Base-by-base conservation (phyloP, 73 alveolate species). In the Symbiodinium pilosum region DNA sequence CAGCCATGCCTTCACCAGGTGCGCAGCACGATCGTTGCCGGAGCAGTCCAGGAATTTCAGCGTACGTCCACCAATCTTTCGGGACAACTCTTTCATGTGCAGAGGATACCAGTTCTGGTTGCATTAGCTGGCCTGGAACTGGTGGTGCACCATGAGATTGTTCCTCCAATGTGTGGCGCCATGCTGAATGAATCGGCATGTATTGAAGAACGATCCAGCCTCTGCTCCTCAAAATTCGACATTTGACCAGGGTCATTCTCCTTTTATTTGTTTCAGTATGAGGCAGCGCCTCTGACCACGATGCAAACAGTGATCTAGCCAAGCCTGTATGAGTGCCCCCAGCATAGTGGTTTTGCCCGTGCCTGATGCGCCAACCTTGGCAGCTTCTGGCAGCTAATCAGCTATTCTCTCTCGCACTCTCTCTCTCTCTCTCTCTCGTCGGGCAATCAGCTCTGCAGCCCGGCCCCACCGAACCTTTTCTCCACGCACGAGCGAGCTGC, bases 41-140 rank as follows among this genome's bases (percentile, higher is more conserved):
- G 97, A 91, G 56, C 97, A 91, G 77, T 91, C 97, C 89, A 91
- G 97, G 97, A 91, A 91, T n/a, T 91, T 91, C 89, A 91, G 41
- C 38, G 18, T 16, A 26, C 97, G 87, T 20, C 34, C n/a, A 16
- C 97, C 88, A 30, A 91, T 69, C 97, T 91, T 77, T 14, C 88
- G 34, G 73, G 73, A n/a, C n/a, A n/a, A n/a, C n/a, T 52, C 69
- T 52, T 9, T 52, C 28, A 52, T 12, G 20, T 12, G 69, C 9
- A 52, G n/a, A n/a, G n/a, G n/a, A n/a, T n/a, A n/a, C n/a, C n/a
- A n/a, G n/a, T 24, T 26, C 84, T 28, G 24, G 84, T 56, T 56
- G 73, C 38, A 38, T 18, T 38, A 38, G 9, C 93, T 14, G 32
- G 39, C 97, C 97, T 91, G 97, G 81, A 91, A 30, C 87, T 32